Percentiles rank a stretch among this genome's conserved stretches.
These are phyloP conservation scores for Eleusine coracana DNA, from an alignment of 176 grass and related monocot species.

Conservation along the genomic window DNA sequence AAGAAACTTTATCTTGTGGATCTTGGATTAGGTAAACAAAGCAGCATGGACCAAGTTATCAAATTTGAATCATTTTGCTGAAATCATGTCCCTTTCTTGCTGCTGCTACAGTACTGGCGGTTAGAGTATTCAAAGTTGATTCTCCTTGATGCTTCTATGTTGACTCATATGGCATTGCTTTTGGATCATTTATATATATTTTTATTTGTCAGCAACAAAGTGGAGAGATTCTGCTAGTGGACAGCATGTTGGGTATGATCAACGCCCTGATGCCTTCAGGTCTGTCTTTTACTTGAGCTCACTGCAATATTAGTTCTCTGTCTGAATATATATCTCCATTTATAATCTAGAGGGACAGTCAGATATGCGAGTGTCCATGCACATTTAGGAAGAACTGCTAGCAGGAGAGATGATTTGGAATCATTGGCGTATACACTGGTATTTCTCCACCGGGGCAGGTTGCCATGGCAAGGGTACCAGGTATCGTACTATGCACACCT, in stretches of 20 bases:
- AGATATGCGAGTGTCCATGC: constrained; percentile 90
- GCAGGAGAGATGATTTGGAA: constrained; percentile 88
- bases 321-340: constrained; percentile 27
- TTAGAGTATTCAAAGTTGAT: constrained; percentile 20
- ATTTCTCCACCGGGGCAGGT: constrained; percentile 85
- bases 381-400: constrained; percentile 92
- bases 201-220: constrained; percentile 66
- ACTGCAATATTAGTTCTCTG: constrained; percentile 17
- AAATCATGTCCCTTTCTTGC: not conserved
- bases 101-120: not conserved
- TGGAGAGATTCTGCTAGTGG: constrained; percentile 73
- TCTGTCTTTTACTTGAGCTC: constrained; percentile 29
- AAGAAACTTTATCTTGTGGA: constrained; percentile 93
- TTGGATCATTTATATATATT: constrained; percentile 29
- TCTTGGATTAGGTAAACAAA: constrained; percentile 79
- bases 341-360: constrained; percentile 74
- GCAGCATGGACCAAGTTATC: not conserved
- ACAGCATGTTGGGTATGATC: constrained; percentile 77
- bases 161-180: constrained; percentile 6
- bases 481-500: constrained; percentile 41
- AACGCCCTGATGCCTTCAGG: constrained; percentile 91
- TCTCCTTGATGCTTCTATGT: constrained; percentile 30
- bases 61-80: constrained; percentile 19
- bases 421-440: constrained; percentile 86
- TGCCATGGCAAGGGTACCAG: constrained; percentile 96